A percentile compares a stretch with the other conserved stretches of the same genome.
phyloP scores from a whole-genome alignment of 768 basidiomycete genomes.

The Podaxis mareebaensis region DNA sequence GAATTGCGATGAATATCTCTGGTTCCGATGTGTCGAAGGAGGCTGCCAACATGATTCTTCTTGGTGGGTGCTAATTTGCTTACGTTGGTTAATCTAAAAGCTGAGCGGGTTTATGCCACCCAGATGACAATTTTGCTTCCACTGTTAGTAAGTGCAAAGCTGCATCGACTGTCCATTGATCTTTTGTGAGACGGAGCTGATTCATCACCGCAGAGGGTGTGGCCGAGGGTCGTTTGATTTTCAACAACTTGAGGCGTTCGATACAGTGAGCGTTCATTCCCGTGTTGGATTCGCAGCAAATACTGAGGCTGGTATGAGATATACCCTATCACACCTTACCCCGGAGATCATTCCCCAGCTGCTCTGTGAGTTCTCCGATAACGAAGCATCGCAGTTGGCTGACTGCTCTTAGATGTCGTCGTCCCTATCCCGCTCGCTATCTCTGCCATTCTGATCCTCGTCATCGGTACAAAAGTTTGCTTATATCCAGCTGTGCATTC shows the following conservation, averaged over 20 bases:
- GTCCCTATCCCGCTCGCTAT: conserved; percentile 67
- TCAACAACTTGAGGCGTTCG: conserved; percentile 69
- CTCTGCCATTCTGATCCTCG: conserved; percentile 68
- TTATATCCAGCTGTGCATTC: background rate
- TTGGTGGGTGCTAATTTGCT: conserved; percentile 37
- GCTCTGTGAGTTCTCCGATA: conserved; percentile 45
- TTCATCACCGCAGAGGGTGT: conserved; percentile 50
- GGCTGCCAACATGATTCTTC: conserved; percentile 73
- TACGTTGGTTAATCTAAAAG: background rate
- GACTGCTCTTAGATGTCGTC: conserved; percentile 50
- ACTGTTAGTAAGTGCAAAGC: conserved; percentile 55
- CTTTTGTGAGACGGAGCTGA: background rate
- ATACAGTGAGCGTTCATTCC: conserved; percentile 49
- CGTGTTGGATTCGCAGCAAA: background rate
- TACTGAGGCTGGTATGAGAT: conserved; percentile 32
- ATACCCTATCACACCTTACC: conserved; percentile 66
- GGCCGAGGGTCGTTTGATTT: conserved; percentile 67
- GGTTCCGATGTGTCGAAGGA: conserved; percentile 76
- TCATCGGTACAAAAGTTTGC: conserved; percentile 50
- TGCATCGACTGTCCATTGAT: background rate
- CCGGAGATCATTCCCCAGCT: conserved; percentile 72
- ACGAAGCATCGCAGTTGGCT: conserved; percentile 1
- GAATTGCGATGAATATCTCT: conserved; percentile 76
- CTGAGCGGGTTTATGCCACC: background rate
- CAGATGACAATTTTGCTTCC: conserved; percentile 73